Base-by-base conservation (phyloP, 139 green algal species). In the Ettlia oleoabundans region DNA sequence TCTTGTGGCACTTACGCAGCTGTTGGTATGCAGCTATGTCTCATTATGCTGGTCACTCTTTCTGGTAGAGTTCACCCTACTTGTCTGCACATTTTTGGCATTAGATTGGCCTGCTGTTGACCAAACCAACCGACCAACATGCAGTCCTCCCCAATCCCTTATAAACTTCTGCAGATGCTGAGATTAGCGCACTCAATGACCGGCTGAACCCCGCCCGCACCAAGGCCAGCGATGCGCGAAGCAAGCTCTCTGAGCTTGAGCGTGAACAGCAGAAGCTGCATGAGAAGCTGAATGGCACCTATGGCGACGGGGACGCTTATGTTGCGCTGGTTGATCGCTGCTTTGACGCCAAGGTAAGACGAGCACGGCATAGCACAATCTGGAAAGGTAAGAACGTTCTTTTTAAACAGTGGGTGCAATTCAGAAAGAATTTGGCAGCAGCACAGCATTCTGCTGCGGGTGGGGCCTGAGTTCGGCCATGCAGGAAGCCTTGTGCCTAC, bases 281-380 rank as follows among this genome's bases (percentile, higher is more conserved):
- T n/a, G 35, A 2, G 10, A 87, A 88, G 69, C 53, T 93, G n/a
- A 67, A 43, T 19, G 19, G 71, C 28, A 72, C 86, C 52, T 93
- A 87, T 55, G 93, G 88, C 19, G 69, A 82, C 10, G 79, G 89
- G 4, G 86, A 87, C 63, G 88, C 80, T 4, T 92, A 88, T 80
- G 66, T 77, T 5, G 58, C 80, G 13, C 85, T 96, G 28, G 66
- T 72, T 7, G 89, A 81, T 79, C 77, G 81, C 43, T 96, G 93
- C 84, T 84, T 92, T 47, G 55, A 84, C 7, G 68, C 71, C 21
- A 55, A 86, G 42, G 63, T 65, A 21, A 1, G 76, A 2, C 33
- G 33, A 15, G 35, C n/a, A n/a, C 6, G 28, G 26, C 6, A 22
- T 38, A 6, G 63, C 63, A n/a, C n/a, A n/a, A n/a, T n/a, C n/a